Evolutionary conservation across 2,329 filamentous ascomycete genomes (phyloP), one percentile per base, ranked within the genome.

Genomic region (Sarocladium strictum): DNA sequence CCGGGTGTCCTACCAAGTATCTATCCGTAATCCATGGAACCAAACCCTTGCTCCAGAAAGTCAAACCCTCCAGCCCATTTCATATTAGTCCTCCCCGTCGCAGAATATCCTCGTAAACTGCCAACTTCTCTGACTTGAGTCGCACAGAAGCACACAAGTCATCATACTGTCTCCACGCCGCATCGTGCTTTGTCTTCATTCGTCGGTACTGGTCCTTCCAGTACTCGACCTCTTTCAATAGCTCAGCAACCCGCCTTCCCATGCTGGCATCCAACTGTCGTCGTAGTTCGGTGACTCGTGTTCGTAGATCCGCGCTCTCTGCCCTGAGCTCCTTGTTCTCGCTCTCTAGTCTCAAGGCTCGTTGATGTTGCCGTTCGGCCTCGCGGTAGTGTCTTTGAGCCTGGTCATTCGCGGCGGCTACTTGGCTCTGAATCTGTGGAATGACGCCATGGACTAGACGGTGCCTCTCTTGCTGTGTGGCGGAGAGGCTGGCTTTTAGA

Each of bases 401-500:
- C 5, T 21, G 19, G 7, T 53, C 33, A n/a, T 15, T 33, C 5
- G 35, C 32, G 17, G 32, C 23, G 93, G 93, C 35, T 9, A 19
- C 50, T 17, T 53, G 50, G 21, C n/a, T 35, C 33, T 53, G 50
- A 6, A 53, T n/a, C 23, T 38, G 32, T n/a, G 50, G 32, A 4
- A 53, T 40, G 4, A 53, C 33, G 6, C 35, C 50, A 17, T 53
- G 50, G 11, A 40, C 19, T 40, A 53, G 11, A 19, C 50, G 50
- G 14, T 53, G 50, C 5, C 38, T 24, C 33, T 53, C 50, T 23
- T 38, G 32, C 21, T 40, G 50, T 27, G 50, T 40, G 6, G 32
- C 33, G 5, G 50, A n/a, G 3, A 53, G 33, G 29, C 26, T 40
- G 6, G 50, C 32, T n/a, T 53, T 53, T 10, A 53, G 21, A 14